Evolutionary conservation across 352 stramenopile genomes (phyloP).

Genomic region (Pythium volutum): DNA sequence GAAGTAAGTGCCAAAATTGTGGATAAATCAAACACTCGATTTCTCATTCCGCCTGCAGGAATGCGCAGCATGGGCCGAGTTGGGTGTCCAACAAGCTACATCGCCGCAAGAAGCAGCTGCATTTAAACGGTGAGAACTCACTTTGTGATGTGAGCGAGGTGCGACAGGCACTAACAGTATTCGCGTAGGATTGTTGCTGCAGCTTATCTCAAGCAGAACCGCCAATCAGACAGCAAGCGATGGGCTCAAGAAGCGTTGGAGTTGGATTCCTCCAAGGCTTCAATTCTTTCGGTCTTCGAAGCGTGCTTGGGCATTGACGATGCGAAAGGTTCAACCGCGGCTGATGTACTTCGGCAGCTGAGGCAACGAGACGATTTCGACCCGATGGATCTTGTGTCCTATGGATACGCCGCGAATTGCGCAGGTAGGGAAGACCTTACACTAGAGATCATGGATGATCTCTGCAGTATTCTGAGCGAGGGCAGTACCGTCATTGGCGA

Average conservation of each 20-base stretch:
- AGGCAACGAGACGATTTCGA: conserved; percentile 61
- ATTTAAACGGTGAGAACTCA: conserved; percentile 56
- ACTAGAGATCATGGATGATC: conserved; percentile 52
- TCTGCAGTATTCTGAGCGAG: conserved; percentile 28
- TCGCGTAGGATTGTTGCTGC: conserved; percentile 13
- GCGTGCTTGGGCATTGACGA: conserved; percentile 26
- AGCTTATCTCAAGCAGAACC: conserved; percentile 34
- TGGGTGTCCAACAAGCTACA: conserved; percentile 22
- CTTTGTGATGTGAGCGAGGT: background rate
- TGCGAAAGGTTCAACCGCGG: conserved; percentile 11
- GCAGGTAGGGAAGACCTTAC: conserved; percentile 34
- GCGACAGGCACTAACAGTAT: background rate
- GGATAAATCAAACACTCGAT: background rate
- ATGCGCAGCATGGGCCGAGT: conserved; percentile 16
- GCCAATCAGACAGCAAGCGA: conserved; percentile 26
- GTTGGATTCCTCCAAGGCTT: conserved; percentile 59
- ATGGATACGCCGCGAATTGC: conserved; percentile 41
- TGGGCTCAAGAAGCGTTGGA: conserved; percentile 48
- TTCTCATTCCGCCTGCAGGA: conserved; percentile 6
- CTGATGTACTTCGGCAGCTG: conserved; percentile 33
- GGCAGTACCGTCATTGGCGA: background rate
- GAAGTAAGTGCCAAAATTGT: conserved; percentile 1
- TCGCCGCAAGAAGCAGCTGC: conserved; percentile 32
- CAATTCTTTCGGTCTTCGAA: conserved; percentile 54
- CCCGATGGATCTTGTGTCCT: conserved; percentile 51